Evolutionary conservation across 352 stramenopile genomes (phyloP).

Genomic region (Phytopythium litorale): DNA sequence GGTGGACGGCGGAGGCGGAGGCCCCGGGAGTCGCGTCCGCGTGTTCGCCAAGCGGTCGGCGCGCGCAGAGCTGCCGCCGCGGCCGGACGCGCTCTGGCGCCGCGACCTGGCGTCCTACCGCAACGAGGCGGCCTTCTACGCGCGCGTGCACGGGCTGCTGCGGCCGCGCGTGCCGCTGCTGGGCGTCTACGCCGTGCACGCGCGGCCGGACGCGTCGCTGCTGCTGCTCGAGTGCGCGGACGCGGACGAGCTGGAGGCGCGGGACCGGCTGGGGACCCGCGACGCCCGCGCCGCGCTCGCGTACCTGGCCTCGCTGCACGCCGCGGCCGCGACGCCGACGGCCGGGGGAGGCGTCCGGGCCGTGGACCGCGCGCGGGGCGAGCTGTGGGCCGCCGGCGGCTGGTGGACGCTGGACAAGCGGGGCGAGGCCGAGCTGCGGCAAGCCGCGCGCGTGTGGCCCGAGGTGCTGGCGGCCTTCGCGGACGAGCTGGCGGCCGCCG

Average conservation of each 20-base stretch:
- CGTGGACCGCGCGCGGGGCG: conserved; percentile 16
- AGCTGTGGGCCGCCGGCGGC: conserved; percentile 37
- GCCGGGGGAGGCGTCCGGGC: no score
- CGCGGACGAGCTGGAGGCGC: conserved; percentile 18
- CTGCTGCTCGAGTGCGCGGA: conserved; percentile 47
- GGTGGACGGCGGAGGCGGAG: neutral
- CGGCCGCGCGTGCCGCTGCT: conserved; percentile 35
- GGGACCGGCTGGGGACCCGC: conserved; percentile 27
- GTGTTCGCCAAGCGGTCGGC: conserved; percentile 71
- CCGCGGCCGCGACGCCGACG: conserved; percentile 16
- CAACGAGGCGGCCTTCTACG: conserved; percentile 57
- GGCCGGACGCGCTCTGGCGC: conserved; percentile 40
- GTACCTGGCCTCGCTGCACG: conserved; percentile 52
- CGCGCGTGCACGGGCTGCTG: conserved; percentile 32
- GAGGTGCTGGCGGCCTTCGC: conserved; percentile 30
- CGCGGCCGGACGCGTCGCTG: conserved; percentile 46
- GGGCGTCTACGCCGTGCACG: conserved; percentile 39
- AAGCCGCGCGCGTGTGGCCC: conserved; percentile 36
- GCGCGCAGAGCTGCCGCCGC: conserved; percentile 41
- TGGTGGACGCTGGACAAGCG: conserved; percentile 70
- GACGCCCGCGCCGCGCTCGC: conserved; percentile 38
- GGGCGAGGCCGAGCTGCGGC: conserved; percentile 33
- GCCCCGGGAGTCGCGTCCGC: neutral
- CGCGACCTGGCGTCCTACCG: conserved; percentile 61
- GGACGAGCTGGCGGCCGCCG: conserved; percentile 8